Evolutionary conservation across 2,329 filamentous ascomycete species (phyloP).

Genomic region (Penicillium crustosum): DNA sequence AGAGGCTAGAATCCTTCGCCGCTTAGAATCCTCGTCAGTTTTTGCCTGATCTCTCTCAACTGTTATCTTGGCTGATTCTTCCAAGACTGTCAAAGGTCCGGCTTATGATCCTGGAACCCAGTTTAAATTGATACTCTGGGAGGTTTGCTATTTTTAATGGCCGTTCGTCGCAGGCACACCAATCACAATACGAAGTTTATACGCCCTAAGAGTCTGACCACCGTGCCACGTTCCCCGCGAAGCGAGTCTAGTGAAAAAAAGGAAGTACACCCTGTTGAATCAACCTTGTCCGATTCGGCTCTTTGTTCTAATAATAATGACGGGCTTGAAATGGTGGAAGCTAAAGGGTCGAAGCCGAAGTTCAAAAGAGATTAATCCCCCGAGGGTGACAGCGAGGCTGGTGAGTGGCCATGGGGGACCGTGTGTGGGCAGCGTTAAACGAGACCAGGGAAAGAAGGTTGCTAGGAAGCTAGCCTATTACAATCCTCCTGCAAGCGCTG

Average conservation of each 20-base stretch:
- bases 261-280: not conserved
- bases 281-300: not conserved
- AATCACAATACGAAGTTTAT: not conserved
- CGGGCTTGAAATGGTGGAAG: not conserved
- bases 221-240: constrained; percentile 4
- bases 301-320: not conserved
- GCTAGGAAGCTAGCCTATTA: constrained; percentile 25
- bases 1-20: not conserved
- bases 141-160: constrained; percentile 8
- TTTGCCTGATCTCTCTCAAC: not conserved
- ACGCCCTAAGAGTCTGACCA: not conserved
- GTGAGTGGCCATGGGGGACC: constrained; percentile 10
- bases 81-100: not conserved
- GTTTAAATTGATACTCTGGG: not conserved
- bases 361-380: not conserved
- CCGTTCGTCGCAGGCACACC: constrained; percentile 7
- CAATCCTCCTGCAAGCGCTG: constrained; percentile 33
- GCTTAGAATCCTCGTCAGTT: constrained; percentile 2
- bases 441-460: constrained; percentile 13
- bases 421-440: constrained; percentile 8
- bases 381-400: constrained; percentile 7
- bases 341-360: not conserved
- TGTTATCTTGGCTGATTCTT: not conserved
- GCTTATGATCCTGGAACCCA: not conserved
- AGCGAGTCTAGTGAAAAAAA: not conserved